These are phyloP conservation scores for Tolypocladium guangdongense DNA, from an alignment of 2,329 filamentous ascomycete genomes.

Conservation along the genomic window DNA sequence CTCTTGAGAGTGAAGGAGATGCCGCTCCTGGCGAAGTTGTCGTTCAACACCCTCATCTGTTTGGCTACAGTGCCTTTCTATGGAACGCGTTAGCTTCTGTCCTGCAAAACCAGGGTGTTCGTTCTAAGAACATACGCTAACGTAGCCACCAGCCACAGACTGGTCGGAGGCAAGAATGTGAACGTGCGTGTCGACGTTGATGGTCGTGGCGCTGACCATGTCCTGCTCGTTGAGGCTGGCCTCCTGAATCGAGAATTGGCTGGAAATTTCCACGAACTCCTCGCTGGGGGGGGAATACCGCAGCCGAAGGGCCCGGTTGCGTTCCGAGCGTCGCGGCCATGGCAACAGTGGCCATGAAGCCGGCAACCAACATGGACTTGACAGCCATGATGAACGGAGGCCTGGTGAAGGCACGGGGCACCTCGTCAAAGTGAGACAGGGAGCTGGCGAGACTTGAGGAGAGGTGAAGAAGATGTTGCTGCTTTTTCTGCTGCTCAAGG, in stretches of 20 bases:
- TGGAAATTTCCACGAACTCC: too few species aligned
- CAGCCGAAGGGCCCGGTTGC: conserved; percentile 2
- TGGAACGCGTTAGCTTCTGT: too few species aligned
- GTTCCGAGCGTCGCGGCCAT: not conserved
- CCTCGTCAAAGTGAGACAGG: not conserved
- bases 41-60: conserved; percentile 10
- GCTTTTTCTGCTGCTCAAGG: too few species aligned
- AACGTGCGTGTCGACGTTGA: too few species aligned
- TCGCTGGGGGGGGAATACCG: conserved; percentile 8
- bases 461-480: too few species aligned
- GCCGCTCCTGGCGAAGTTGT: conserved; percentile 25
- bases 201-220: too few species aligned
- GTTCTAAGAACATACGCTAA: too few species aligned
- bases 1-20: conserved; percentile 27
- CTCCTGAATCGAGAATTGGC: too few species aligned
- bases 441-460: not conserved
- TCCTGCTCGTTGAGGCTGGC: too few species aligned
- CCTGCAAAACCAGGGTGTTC: too few species aligned
- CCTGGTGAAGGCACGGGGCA: not conserved
- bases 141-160: too few species aligned
- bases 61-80: not conserved
- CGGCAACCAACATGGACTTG: not conserved
- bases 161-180: too few species aligned
- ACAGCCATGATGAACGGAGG: conserved; percentile 4
- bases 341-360: conserved; percentile 7